Evolutionary conservation across 2,329 filamentous ascomycete genomes (phyloP).

Genomic region (Sclerotinia borealis): DNA sequence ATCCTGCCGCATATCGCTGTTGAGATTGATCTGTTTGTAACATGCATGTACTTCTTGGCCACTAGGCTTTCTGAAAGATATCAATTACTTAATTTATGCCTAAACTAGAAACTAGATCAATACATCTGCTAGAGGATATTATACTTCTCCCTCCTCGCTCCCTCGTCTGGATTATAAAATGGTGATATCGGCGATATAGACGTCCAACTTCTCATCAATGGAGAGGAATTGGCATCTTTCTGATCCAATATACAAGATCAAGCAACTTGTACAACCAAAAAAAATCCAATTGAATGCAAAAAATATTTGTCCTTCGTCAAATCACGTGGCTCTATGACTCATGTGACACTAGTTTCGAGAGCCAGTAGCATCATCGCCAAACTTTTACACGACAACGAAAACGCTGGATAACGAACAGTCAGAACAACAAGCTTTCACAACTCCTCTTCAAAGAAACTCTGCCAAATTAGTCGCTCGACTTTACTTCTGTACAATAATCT

Average conservation of each 20-base stretch:
- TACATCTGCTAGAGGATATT: not conserved
- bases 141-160: not conserved
- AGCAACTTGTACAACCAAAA: no score
- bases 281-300: no score
- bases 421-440: not conserved
- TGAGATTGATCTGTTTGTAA: not conserved
- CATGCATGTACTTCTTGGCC: not conserved
- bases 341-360: conserved; percentile 5
- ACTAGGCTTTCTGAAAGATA: not conserved
- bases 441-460: not conserved
- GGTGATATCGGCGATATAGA: no score
- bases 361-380: no score
- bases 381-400: not conserved
- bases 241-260: no score
- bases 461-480: not conserved
- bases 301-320: no score
- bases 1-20: fast-evolving
- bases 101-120: no score
- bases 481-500: not conserved
- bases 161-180: not conserved
- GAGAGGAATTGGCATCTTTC: no score
- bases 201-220: no score
- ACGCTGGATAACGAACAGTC: not conserved
- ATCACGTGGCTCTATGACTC: not conserved
- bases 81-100: no score